These are phyloP conservation scores for Crataegus laevigata DNA, from an alignment of 306 rosid genomes.

Conservation along the genomic window DNA sequence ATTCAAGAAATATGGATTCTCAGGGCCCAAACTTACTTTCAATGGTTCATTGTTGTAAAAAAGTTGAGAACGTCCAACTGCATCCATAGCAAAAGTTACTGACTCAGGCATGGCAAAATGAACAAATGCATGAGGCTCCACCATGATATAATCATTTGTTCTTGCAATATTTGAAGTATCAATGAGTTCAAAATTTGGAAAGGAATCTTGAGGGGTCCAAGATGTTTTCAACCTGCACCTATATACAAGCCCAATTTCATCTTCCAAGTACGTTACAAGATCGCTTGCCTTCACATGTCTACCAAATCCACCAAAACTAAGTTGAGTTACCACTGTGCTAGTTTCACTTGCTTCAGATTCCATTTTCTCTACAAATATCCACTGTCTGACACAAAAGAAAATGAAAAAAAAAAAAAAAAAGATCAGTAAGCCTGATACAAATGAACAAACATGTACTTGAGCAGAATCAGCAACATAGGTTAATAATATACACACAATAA, in stretches of 20 bases:
- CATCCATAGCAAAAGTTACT: constrained; percentile 35
- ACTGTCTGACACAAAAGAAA: neutral
- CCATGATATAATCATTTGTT: constrained; percentile 37
- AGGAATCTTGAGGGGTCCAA: constrained; percentile 70
- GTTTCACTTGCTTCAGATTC: constrained; percentile 29
- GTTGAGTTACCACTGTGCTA: constrained; percentile 50
- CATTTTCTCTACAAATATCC: constrained; percentile 27
- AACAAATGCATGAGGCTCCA: constrained; percentile 80
- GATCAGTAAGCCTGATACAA: neutral
- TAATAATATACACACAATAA: neutral
- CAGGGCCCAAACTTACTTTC: constrained; percentile 58
- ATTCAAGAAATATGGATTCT: constrained; percentile 45
- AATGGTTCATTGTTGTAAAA: constrained; percentile 30
- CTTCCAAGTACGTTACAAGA: constrained; percentile 40
- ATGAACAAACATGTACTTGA: neutral
- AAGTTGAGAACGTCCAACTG: constrained; percentile 41
- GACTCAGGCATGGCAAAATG: constrained; percentile 52
- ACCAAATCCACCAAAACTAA: constrained; percentile 75
- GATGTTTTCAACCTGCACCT: constrained; percentile 80
- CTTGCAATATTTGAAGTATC: constrained; percentile 10
- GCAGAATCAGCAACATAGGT: neutral
- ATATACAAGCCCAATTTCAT: constrained; percentile 49
- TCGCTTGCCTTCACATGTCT: constrained; percentile 45
- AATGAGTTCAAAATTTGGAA: constrained; percentile 41
- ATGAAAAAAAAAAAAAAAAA: neutral